Base-by-base conservation (phyloP, 2,329 filamentous ascomycete species). In the Claviceps africana region DNA sequence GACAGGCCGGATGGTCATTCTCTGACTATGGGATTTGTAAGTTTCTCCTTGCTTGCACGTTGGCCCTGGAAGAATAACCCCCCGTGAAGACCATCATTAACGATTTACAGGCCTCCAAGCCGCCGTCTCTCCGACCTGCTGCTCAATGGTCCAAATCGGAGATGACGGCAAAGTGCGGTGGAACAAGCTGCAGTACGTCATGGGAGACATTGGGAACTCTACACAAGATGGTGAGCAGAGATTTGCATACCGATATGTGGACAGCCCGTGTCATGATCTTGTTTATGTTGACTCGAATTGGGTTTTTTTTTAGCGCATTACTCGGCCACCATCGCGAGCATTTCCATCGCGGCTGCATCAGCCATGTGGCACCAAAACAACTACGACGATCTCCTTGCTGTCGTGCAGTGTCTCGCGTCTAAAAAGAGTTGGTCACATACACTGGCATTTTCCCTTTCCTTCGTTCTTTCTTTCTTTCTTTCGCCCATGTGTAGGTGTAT, bases 1-100 rank as follows among this genome's bases (percentile, higher is more conserved):
- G 83, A 30, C 87, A 95, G 64, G 81, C 83, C 46, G 88, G 88
- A 1, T 95, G 94, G 65, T 74, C 77, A 7, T 93, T 86, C 62
- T 67, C 77, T 4, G 74, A 82, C 17, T 77, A 82, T 42, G 76
- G 79, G 13, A 78, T 85, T 54, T 83, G 83, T 85, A 67, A 66
- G 76, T 59, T 7, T 2, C 47, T 9, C 35, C 13, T 47, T 31
- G 33, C 45, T n/a, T 28, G 42, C 43, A 17, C 17, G 5, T 25
- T 17, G 5, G 19, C n/a, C 21, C 8, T 4, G 13, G 21, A n/a
- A n/a, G n/a, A n/a, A n/a, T n/a, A n/a, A n/a, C n/a, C n/a, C n/a
- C n/a, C n/a, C n/a, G 10, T 13, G 2, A 21, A 9, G 4, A 21
- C 22, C 1, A 13, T 37, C 7, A 19, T 33, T 61, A 47, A 63